Base-by-base conservation (phyloP, 306 rosid genomes). In the Phaseolus lunatus region DNA sequence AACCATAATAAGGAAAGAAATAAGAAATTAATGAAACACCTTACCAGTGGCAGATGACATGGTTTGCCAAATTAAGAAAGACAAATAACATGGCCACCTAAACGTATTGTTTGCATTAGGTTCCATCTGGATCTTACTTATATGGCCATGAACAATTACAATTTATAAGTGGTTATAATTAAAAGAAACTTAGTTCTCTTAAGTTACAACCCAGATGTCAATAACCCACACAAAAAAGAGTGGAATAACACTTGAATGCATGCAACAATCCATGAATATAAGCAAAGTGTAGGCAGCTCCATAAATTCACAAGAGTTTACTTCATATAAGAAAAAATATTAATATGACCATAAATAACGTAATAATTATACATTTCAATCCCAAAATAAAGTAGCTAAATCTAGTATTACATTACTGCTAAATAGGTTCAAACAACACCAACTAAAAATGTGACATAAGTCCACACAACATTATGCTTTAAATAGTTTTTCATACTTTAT, bases 131-230 rank as follows among this genome's bases (percentile, higher is more conserved):
- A 48, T 13, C 67, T 72, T 57, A 65, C 50, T 59, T 59, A 68
- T 49, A 68, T 8, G 18, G 31, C 65, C 71, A 27, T 9, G 81
- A 64, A 67, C 43, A 68, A 68, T 52, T 22, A 75, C 58, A 29
- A 68, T n/a, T n/a, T n/a, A 56, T 1, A 9, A n/a, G n/a, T n/a
- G n/a, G 5, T 31, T 31, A 58, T 26, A 29, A 31, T 26, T 29
- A 63, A 67, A 45, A 75, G 71, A 79, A 75, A 84, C 76, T 29
- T 53, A 35, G 20, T 76, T 75, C 35, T 47, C 31, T 49, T 5
- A 37, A 80, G 20, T 50, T 68, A 26, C 52, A 48, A 22, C 50
- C 71, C 52, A 50, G 47, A 62, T 16, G 57, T 64, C n/a, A 14
- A 79, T 22, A 61, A 70, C 16, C 47, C 33, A 49, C 29, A n/a